These are phyloP conservation scores for Zygosaccharomyces siamensis DNA, from an alignment of 805 yeast species.

Conservation along the genomic window DNA sequence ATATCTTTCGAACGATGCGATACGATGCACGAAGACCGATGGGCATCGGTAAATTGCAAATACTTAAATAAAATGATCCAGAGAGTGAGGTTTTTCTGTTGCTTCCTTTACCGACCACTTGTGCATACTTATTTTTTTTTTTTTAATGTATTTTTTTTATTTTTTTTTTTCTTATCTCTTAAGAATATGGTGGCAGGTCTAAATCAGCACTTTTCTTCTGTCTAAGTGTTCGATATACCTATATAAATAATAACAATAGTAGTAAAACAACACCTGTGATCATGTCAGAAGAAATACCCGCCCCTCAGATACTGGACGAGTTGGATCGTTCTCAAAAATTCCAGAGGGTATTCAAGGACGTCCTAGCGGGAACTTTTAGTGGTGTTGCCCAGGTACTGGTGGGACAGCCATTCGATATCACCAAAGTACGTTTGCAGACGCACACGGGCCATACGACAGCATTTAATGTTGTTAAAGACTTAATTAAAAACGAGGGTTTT, in stretches of 20 bases:
- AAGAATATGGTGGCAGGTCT: neutral
- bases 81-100: neutral
- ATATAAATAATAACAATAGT: neutral
- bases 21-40: neutral
- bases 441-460: conserved; percentile 72
- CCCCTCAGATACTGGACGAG: conserved; percentile 17
- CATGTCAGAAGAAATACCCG: conserved; percentile 21
- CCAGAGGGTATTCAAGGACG: conserved; percentile 57
- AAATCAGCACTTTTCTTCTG: neutral
- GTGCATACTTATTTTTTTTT: neutral
- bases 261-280: neutral
- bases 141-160: too few relatives aligned
- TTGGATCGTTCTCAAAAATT: conserved; percentile 9
- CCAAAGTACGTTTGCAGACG: conserved; percentile 87
- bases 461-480: conserved; percentile 66
- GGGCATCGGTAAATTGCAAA: neutral
- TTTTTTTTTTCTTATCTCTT: neutral
- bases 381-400: conserved; percentile 93
- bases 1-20: conserved; percentile 2
- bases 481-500: conserved; percentile 76
- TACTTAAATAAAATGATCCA: conserved; percentile 1
- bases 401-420: conserved; percentile 95
- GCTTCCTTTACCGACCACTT: too few relatives aligned
- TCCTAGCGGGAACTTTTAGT: conserved; percentile 88
- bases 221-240: neutral